Base-by-base conservation (phyloP, 2,329 filamentous ascomycete genomes). In the Celoporthe dispersa region DNA sequence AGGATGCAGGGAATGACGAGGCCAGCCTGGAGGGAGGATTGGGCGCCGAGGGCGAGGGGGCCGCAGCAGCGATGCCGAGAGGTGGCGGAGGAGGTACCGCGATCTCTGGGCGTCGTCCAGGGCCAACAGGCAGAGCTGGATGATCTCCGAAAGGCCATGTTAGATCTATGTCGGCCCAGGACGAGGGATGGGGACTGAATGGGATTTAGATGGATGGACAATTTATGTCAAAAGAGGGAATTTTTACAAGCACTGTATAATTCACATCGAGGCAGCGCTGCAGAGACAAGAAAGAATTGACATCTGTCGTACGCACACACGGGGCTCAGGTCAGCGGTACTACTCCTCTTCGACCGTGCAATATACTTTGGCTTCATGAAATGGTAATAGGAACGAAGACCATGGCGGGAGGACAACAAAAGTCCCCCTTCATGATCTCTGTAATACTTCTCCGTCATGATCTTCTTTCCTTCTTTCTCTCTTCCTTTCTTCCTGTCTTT, bases 51-150 rank as follows among this genome's bases (percentile, higher is more conserved):
- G 75, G 75, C 25, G 74, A 73, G 31, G 71, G 70, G 72, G 66
- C 16, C 65, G 64, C 14, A 69, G 72, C n/a, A 33, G 28, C 5
- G 67, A 70, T 6, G 80, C 80, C 3, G 81, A 79, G 55, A 78
- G 82, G 64, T 87, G 87, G 87, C 84, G 86, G 76, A 78, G 78
- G 63, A 86, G 83, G 71, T 89, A 90, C 73, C 81, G 80, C 59
- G 85, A 88, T 68, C 81, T 92, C 73, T 91, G 75, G 85, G 85
- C 57, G 84, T 85, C 72, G 84, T 92, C 74, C 85, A 84, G 76
- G 85, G 87, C 70, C 84, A 85, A 70, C 88, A 91, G 74, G 84
- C 85, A 74, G 84, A 85, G 74, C 78, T 87, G 66, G 75, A 77
- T 67, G 79, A 80, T 55, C 74, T 88, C 68, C 82, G 81, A 73